These are phyloP conservation scores for Tubosaeta sp. DNA, from an alignment of 768 basidiomycete species.

Conservation along the genomic window DNA sequence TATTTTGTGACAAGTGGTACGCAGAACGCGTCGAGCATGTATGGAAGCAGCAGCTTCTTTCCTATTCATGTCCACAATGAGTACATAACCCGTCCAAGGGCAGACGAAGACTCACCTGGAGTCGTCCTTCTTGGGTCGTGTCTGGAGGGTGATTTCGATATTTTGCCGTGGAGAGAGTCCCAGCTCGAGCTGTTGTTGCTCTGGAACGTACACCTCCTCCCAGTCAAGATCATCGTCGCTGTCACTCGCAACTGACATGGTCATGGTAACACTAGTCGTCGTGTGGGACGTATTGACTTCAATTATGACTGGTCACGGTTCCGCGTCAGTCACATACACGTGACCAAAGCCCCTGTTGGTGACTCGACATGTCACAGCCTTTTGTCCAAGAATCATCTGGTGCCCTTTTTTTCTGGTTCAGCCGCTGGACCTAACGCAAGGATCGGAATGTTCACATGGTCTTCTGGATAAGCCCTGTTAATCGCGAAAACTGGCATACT, in stretches of 20 bases:
- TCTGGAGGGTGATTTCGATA: slow-evolving; percentile 71
- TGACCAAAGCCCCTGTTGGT: not conserved
- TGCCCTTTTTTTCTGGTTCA: too few relatives aligned
- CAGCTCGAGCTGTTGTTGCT: slow-evolving; percentile 23
- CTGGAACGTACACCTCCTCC: slow-evolving; percentile 71
- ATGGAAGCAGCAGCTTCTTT: slow-evolving; percentile 39
- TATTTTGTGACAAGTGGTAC: slow-evolving; percentile 83
- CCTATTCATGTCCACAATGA: slow-evolving; percentile 36
- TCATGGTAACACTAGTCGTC: slow-evolving; percentile 14
- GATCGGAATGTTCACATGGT: too few relatives aligned
- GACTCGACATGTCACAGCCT: too few relatives aligned
- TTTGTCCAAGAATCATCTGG: too few relatives aligned
- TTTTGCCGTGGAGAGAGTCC: slow-evolving; percentile 38
- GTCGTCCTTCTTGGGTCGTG: slow-evolving; percentile 35
- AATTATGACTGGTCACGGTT: slow-evolving; percentile 4
- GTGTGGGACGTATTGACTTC: slow-evolving; percentile 7
- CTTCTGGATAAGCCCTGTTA: too few relatives aligned
- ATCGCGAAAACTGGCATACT: too few relatives aligned
- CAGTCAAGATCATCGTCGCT: slow-evolving; percentile 73
- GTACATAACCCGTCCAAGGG: slow-evolving; percentile 16
- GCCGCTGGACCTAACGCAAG: too few relatives aligned
- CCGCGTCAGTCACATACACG: slow-evolving; percentile 20
- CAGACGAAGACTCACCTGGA: slow-evolving; percentile 46
- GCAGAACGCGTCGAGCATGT: slow-evolving; percentile 64
- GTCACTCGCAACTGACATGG: slow-evolving; percentile 16